Evolutionary conservation across 176 grass and related monocot genomes (phyloP).

Genomic region (Bromus sterilis): DNA sequence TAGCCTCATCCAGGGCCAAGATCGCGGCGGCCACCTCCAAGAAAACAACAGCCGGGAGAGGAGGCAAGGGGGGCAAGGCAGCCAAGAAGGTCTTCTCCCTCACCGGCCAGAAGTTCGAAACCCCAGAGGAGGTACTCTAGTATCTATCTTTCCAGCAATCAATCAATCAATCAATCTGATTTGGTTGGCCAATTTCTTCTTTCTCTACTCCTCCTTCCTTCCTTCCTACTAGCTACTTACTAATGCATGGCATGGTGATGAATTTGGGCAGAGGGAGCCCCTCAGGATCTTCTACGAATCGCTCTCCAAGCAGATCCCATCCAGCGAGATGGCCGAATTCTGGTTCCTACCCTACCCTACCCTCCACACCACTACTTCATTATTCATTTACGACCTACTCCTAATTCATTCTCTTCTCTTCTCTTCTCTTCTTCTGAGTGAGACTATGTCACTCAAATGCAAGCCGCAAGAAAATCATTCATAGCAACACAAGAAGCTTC

Average conservation of each 20-base stretch:
- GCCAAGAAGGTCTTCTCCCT: constrained; percentile 88
- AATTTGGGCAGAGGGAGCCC: constrained; percentile 57
- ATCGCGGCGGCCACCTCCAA: background rate
- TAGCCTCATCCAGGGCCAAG: background rate
- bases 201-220: too few relatives aligned
- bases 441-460: too few relatives aligned
- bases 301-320: constrained; percentile 81
- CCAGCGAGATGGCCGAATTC: constrained; percentile 92
- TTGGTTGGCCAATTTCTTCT: too few relatives aligned
- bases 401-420: too few relatives aligned
- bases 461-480: too few relatives aligned
- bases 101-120: constrained; percentile 86
- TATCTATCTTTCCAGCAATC: too few relatives aligned
- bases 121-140: constrained; percentile 69
- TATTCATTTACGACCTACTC: background rate
- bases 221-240: too few relatives aligned
- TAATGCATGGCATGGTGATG: too few relatives aligned
- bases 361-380: background rate
- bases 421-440: too few relatives aligned
- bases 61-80: too few relatives aligned
- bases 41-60: background rate
- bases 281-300: constrained; percentile 96
- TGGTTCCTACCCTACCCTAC: constrained; percentile 27
- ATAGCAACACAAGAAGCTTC: too few relatives aligned
- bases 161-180: background rate